These are phyloP conservation scores for Trypanosoma platydactyli DNA, from an alignment of 208 protist genomes.

Conservation along the genomic window DNA sequence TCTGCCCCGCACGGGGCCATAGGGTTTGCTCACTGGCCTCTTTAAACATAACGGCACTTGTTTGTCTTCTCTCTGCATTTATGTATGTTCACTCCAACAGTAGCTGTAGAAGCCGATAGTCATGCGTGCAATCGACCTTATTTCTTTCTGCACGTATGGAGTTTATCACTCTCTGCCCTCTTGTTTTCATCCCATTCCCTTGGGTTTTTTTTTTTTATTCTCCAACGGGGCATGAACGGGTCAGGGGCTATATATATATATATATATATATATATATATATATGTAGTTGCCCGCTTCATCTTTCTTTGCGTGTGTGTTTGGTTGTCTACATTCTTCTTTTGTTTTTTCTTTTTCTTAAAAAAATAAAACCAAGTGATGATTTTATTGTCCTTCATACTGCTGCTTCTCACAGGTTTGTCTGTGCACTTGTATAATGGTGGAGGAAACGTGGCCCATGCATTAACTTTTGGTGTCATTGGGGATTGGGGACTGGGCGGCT, in stretches of 20 bases:
- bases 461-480: constrained; percentile 33
- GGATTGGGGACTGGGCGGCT: constrained; percentile 28
- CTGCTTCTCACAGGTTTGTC: neutral
- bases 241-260: no score
- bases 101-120: no score
- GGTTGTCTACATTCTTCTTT: neutral
- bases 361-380: constrained; percentile 1
- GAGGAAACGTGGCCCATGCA: constrained; percentile 5
- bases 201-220: constrained; percentile 8
- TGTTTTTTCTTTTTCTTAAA: constrained; percentile 8
- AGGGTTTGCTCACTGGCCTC: no score
- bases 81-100: no score
- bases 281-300: neutral
- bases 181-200: constrained; percentile 17
- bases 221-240: no score
- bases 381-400: neutral
- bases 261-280: constrained; percentile 22
- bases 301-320: neutral
- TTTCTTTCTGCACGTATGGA: constrained; percentile 1
- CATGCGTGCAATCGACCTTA: neutral
- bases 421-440: neutral
- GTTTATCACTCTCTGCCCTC: constrained; percentile 10
- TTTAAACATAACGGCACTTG: no score
- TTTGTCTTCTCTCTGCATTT: no score
- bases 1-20: no score